phyloP scores from a whole-genome alignment of 805 yeast species.

The Nakazawaea ernobii region DNA sequence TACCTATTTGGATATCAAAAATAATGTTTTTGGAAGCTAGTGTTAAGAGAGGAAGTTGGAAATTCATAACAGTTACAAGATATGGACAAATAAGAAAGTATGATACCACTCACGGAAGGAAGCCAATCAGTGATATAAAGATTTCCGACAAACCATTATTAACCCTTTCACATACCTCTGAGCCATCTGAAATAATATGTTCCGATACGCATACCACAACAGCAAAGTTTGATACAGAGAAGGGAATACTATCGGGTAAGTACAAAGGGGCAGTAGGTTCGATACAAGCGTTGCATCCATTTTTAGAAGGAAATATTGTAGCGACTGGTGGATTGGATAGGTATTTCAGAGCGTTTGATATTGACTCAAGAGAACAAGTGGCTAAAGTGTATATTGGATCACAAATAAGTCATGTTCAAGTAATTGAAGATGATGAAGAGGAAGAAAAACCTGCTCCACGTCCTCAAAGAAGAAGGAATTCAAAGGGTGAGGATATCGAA shows the following conservation, averaged over 20 bases:
- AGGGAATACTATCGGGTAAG: slow-evolving; percentile 58
- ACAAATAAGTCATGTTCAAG: slow-evolving; percentile 49
- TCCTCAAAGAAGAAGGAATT: slow-evolving; percentile 30
- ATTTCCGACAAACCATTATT: slow-evolving; percentile 50
- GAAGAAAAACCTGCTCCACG: slow-evolving; percentile 13
- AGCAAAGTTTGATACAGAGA: slow-evolving; percentile 45
- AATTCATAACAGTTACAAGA: slow-evolving; percentile 61
- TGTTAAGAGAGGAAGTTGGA: slow-evolving; percentile 29
- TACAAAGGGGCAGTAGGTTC: slow-evolving; percentile 77
- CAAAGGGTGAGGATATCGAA: slow-evolving; percentile 20
- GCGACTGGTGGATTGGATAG: slow-evolving; percentile 86
- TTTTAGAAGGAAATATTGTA: slow-evolving; percentile 35
- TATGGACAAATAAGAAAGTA: slow-evolving; percentile 75
- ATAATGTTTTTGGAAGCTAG: slow-evolving; percentile 39
- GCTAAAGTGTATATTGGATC: slow-evolving; percentile 76
- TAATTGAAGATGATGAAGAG: slow-evolving; percentile 43
- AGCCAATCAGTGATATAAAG: slow-evolving; percentile 57
- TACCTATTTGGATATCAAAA: slow-evolving; percentile 72
- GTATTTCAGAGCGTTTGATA: slow-evolving; percentile 72
- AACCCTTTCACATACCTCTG: slow-evolving; percentile 29
- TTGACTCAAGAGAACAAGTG: slow-evolving; percentile 47
- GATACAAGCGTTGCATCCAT: slow-evolving; percentile 35
- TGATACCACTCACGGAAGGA: slow-evolving; percentile 59
- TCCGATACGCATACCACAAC: slow-evolving; percentile 69
- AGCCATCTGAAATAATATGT: slow-evolving; percentile 46